Conservation (phyloP, 208 protist species). For the Phytomonas francai region DNA sequence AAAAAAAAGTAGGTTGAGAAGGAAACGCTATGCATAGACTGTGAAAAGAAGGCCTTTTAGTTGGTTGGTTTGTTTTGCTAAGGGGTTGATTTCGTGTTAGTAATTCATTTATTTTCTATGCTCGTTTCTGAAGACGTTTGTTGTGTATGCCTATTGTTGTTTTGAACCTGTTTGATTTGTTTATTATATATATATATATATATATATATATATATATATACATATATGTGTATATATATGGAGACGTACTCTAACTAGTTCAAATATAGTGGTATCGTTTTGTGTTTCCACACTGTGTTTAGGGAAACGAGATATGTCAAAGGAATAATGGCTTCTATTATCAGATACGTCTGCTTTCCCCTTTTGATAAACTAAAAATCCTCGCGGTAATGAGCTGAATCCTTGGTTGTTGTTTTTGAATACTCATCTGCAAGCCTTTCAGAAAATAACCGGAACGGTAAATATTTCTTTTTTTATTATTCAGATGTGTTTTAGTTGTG, state of each 20-base stretch:
- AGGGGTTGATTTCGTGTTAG: background rate
- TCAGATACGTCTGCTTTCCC: background rate
- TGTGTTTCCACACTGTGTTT: background rate
- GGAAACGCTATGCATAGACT: background rate
- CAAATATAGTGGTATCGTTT: background rate
- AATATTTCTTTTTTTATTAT: background rate
- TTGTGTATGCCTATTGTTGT: background rate
- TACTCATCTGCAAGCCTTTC: background rate
- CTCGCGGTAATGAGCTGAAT: background rate
- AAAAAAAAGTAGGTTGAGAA: background rate
- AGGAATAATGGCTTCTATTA: background rate
- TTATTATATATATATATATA: too few species aligned
- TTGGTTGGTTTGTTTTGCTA: conserved; percentile 10
- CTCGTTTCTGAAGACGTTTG: conserved; percentile 3
- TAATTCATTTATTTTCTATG: background rate
- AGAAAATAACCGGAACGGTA: background rate
- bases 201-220: too few species aligned
- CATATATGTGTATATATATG: too few species aligned
- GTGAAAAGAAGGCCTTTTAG: background rate
- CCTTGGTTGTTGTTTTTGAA: background rate
- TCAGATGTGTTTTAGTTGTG: background rate
- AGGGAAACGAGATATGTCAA: background rate
- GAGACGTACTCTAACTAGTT: background rate
- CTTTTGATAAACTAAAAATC: background rate
- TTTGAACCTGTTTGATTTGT: background rate